Percentiles rank a stretch among this genome's conserved stretches.
Conservation (phyloP, 352 stramenopile species). For the Phytophthora citrophthora region DNA sequence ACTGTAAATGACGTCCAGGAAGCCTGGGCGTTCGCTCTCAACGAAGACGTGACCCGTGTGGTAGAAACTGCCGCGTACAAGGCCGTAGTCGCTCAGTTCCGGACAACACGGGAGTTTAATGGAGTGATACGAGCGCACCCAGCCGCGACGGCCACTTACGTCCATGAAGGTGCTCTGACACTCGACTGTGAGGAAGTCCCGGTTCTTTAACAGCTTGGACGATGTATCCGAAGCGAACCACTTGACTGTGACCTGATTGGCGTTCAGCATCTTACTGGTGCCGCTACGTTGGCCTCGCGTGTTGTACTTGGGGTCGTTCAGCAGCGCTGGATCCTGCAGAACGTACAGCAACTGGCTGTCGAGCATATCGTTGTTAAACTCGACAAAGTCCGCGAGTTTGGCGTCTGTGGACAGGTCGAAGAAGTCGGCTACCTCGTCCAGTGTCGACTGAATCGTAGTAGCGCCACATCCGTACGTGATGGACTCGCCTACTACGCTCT, state of each 20-base stretch:
- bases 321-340: constrained; percentile 39
- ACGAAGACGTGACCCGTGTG: constrained; percentile 78
- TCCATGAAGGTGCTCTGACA: constrained; percentile 79
- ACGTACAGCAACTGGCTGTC: constrained; percentile 72
- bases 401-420: constrained; percentile 65
- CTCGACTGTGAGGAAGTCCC: constrained; percentile 77
- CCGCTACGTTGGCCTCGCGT: constrained; percentile 11
- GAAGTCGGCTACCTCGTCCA: constrained; percentile 72
- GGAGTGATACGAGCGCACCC: constrained; percentile 74
- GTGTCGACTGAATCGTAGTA: constrained; percentile 61
- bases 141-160: constrained; percentile 62
- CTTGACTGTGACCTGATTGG: constrained; percentile 76
- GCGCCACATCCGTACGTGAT: constrained; percentile 68
- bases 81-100: constrained; percentile 51
- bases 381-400: constrained; percentile 59
- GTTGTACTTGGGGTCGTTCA: constrained; percentile 40
- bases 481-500: constrained; percentile 42
- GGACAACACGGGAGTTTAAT: constrained; percentile 73
- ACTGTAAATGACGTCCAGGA: constrained; percentile 70
- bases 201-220: constrained; percentile 69
- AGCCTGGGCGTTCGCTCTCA: constrained; percentile 64
- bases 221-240: constrained; percentile 63
- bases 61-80: constrained; percentile 75
- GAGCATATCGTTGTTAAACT: constrained; percentile 52
- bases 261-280: constrained; percentile 40